Base-by-base conservation (phyloP, 169 alveolate genomes). In the Neospora caninum region DNA sequence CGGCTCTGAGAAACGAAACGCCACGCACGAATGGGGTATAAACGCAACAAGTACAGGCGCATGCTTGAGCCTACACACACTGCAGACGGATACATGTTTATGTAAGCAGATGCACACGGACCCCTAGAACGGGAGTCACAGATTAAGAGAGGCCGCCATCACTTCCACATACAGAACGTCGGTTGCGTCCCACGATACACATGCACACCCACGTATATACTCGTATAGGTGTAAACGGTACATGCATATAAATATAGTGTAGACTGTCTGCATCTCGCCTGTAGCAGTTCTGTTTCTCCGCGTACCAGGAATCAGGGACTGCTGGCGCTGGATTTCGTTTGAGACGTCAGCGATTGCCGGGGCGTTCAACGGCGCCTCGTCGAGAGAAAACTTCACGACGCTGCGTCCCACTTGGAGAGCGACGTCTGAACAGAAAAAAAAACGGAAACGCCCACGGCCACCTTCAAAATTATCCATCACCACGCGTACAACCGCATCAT, bases 391-490 rank as follows among this genome's bases (percentile, higher is more conserved):
- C 80, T 86, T 86, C 80, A 86, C 92, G 42, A 86, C 92, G 49
- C 92, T 86, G 43, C 92, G 70, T 0, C 92, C 92, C 4, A 86
- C 92, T n/a, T 86, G 92, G 38, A 86, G 45, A 25, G 92, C 70
- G 42, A 53, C 80, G 10, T 49, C 92, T 86, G 92, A 1, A 82
- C 7, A 6, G 39, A 20, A 82, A 38, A 36, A 82, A 38, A 39
- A 36, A 82, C 84, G 43, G 84, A n/a, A 2, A 22, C 73, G 73
- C 4, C 4, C 31, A 29, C 16, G 7, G 20, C 1, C 73, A 29
- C 34, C 16, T 64, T 4, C 58, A 49, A 13, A 49, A 49, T n/a
- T n/a, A n/a, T n/a, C n/a, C n/a, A n/a, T n/a, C n/a, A n/a, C n/a
- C n/a, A n/a, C n/a, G n/a, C n/a, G n/a, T n/a, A n/a, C n/a, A n/a